These are phyloP conservation scores for Boletus huronensis DNA, from an alignment of 768 basidiomycete species.

Conservation along the genomic window DNA sequence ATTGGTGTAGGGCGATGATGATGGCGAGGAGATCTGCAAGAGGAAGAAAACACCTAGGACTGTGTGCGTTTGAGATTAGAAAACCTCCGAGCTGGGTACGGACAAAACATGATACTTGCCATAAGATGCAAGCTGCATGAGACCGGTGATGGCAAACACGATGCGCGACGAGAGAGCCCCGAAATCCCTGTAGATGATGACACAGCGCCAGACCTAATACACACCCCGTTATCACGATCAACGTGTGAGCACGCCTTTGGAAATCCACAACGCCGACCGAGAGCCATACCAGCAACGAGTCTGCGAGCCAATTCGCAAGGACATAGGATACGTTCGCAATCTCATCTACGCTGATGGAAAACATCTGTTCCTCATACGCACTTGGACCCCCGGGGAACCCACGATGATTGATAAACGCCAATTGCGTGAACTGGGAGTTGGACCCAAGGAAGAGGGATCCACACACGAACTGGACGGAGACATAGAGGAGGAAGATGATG, in stretches of 20 bases:
- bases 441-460: constrained; percentile 27
- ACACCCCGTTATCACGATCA: not conserved
- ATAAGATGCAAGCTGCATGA: constrained; percentile 26
- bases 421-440: constrained; percentile 27
- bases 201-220: constrained; percentile 29
- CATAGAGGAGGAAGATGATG: constrained; percentile 23
- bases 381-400: constrained; percentile 27
- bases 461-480: constrained; percentile 18
- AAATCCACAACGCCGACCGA: not conserved
- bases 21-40: constrained; percentile 23
- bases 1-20: constrained; percentile 25
- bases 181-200: constrained; percentile 26
- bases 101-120: constrained; percentile 11
- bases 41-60: constrained; percentile 27
- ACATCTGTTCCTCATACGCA: constrained; percentile 23
- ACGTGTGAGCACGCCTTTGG: not conserved
- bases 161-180: constrained; percentile 7
- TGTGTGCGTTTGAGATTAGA: not conserved
- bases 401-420: constrained; percentile 30
- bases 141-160: constrained; percentile 17
- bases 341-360: constrained; percentile 25
- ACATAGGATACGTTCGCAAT: constrained; percentile 26
- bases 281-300: constrained; percentile 22
- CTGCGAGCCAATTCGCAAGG: constrained; percentile 28
- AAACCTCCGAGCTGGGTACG: not conserved